Base-by-base conservation (phyloP, 768 basidiomycete genomes). In the Amanita rubescens region DNA sequence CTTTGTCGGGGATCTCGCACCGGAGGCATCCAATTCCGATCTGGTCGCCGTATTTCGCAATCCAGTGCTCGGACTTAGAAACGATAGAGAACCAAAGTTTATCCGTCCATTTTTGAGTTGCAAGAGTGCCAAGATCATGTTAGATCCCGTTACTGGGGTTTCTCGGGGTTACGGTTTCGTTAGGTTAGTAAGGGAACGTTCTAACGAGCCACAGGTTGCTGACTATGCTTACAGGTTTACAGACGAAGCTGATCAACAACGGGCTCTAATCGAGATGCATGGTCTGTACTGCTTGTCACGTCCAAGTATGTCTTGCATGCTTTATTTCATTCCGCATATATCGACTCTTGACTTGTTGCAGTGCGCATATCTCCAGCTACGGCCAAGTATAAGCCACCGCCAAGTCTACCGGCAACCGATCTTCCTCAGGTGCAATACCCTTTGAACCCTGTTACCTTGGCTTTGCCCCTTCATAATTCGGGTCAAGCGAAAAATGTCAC, bases 81-180 rank as follows among this genome's bases (percentile, higher is more conserved):
- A 86, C 63, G 90, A 93, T 64, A 78, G 90, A 54, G 89, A 89
- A 65, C 90, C 91, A 17, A 89, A 90, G 66, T 88, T 91, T 59
- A 91, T 94, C 51, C 79, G 84, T 7, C 90, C 91, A 2, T 96
- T 95, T 71, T 69, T 82, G 34, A 94, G 90, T 66, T 94, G 92
- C 71, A 93, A 92, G 74, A 94, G 91, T 66, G 94, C 94, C 27
- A 94, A 93, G 73, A 95, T 92, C 59, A 94, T 94, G 91, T 73
- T 92, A 45, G 91, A 94, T 67, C 91, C 93, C 2, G 80, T 86
- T 19, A 92, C 91, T 4, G 92, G 92, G 15, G 81, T 92, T 19
- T 91, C 89, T 25, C 78, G 90, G 57, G 93, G 93, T 3, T 95
- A 94, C 67, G 93, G 93, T 25, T 95, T 95, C 63, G 93, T 96